Evolutionary conservation across 2,329 filamentous ascomycete species (phyloP), one percentile per base, ranked within the genome.

Genomic region (Fusarium liriodendri): DNA sequence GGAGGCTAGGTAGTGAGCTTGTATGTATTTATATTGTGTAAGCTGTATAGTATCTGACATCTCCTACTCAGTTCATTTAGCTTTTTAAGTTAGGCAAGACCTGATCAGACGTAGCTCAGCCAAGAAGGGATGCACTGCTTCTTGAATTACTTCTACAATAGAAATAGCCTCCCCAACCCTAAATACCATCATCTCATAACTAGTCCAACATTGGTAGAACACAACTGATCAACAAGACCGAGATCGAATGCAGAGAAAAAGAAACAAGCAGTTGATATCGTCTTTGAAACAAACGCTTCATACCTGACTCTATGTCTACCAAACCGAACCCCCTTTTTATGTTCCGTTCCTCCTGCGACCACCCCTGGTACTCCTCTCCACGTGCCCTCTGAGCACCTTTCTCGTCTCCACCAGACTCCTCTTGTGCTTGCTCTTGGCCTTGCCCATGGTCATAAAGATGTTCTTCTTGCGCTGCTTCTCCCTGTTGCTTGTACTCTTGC

Each of bases 391-490:
- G 75, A 98, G 84, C 38, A 95, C 90, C 85, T 93, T 95, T 80
- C 90, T 90, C 73, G 95, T 95, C 84, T 98, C 93, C 14, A 94
- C 90, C 83, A 99, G 85, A 89, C 95, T 98, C 80, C 95, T 90
- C 92, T 98, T 98, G 80, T 97, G 93, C 88, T 98, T 99, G 76
- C 89, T 90, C 88, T 97, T 97, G 13, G 97, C 97, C 87, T 99
- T 98, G 68, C 96, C 94, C 69, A 99, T 85, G 42, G 96, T 98
- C 97, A 99, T 99, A 79, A 99, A 82, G 85, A 99, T 97, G 84
- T 99, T 99, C 93, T 99, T 99, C 89, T 94, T 95, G 77, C 96
- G 88, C 47, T 94, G 91, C 90, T 99, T 99, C 87, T 99, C 97
- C 86, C 94, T 94, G 85, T 99, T 99, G 75, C 96, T 98, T 40